Evolutionary conservation across 257 asterid species (phyloP).

Genomic region (Euphrasia confusa): DNA sequence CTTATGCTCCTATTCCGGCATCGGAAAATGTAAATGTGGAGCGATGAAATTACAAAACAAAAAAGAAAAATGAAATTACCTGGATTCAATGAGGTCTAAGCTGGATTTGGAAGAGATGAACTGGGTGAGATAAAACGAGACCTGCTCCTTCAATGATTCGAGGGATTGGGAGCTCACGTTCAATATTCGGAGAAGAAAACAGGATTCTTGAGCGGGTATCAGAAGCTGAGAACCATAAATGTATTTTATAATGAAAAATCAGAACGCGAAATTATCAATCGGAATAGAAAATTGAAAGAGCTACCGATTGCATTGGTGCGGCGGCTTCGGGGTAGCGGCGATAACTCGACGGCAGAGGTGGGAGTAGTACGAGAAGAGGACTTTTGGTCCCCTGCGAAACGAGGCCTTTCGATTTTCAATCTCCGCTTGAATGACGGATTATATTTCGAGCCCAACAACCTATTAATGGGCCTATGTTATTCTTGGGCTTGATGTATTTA

Average conservation of each 20-base stretch:
- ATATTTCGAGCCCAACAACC: slow-evolving; percentile 11
- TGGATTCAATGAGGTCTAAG: slow-evolving; percentile 30
- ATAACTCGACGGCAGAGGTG: slow-evolving; percentile 21
- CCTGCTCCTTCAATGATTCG: slow-evolving; percentile 50
- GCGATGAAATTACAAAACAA: background rate
- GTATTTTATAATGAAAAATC: background rate
- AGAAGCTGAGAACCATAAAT: slow-evolving; percentile 38
- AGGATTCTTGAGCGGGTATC: slow-evolving; percentile 52
- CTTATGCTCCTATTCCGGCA: slow-evolving; percentile 27
- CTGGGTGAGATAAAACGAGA: slow-evolving; percentile 36
- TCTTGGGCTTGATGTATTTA: background rate
- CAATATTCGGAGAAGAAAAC: slow-evolving; percentile 47
- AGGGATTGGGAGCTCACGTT: slow-evolving; percentile 52
- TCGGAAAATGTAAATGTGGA: background rate
- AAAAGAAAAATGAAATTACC: slow-evolving; percentile 31
- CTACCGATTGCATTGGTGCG: slow-evolving; percentile 35
- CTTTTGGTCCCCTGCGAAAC: background rate
- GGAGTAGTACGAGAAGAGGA: slow-evolving; percentile 10
- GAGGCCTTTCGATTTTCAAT: slow-evolving; percentile 8
- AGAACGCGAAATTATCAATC: background rate
- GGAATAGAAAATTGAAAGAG: background rate
- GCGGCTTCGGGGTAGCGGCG: slow-evolving; percentile 16
- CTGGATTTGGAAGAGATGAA: slow-evolving; percentile 32
- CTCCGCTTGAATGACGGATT: background rate
- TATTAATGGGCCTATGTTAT: background rate